These are phyloP conservation scores for Rostrohypoxylon terebratum DNA, from an alignment of 495 filamentous ascomycete genomes.

Conservation along the genomic window DNA sequence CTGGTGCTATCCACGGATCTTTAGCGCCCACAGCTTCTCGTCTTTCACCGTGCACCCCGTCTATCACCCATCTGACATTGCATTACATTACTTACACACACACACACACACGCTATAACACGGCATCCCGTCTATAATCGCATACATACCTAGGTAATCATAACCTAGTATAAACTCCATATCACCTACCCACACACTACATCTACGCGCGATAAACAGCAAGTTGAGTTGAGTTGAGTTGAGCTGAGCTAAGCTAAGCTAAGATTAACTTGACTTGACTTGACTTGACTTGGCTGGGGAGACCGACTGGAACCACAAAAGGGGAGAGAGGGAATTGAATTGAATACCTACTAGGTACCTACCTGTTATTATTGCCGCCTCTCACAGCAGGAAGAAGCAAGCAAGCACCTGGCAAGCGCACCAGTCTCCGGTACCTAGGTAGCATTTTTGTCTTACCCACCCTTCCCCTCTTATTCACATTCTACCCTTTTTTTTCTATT, in stretches of 20 bases:
- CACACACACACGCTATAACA: not conserved
- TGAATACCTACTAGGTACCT: too few relatives aligned
- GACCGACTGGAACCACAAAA: constrained; percentile 38
- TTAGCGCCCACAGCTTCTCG: constrained; percentile 42
- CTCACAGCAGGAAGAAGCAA: constrained; percentile 12
- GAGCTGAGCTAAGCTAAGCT: not conserved
- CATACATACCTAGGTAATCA: too few relatives aligned
- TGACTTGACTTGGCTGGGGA: constrained; percentile 9
- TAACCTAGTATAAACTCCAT: not conserved
- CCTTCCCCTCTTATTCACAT: constrained; percentile 1
- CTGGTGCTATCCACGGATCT: constrained; percentile 19
- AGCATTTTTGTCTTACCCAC: not conserved
- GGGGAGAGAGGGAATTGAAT: constrained; percentile 30
- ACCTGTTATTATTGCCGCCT: constrained; percentile 21
- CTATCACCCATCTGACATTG: constrained; percentile 14
- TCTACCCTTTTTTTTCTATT: not conserved
- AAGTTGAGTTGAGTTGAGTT: not conserved
- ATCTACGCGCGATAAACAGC: constrained; percentile 4
- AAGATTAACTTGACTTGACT: constrained; percentile 12
- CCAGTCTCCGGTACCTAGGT: constrained; percentile 7
- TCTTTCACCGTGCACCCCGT: constrained; percentile 32
- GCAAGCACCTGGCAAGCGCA: constrained; percentile 18
- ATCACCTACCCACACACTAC: not conserved
- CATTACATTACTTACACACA: not conserved
- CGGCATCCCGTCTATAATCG: not conserved